phyloP scores from a whole-genome alignment of 2,329 filamentous ascomycete species.

The Fusarium succisae region DNA sequence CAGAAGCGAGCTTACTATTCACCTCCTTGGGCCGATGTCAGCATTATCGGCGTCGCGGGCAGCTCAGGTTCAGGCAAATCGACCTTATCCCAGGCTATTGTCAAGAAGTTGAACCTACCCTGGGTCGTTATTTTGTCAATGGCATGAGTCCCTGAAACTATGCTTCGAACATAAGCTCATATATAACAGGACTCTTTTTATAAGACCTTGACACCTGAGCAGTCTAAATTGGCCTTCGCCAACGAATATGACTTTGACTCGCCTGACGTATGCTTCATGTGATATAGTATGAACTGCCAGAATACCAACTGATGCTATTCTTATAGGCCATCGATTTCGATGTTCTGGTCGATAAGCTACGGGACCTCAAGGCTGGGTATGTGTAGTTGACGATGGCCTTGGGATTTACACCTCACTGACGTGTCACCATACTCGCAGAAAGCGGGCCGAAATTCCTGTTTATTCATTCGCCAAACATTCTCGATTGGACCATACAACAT shows the following conservation, averaged over 20 bases:
- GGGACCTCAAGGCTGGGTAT: conserved; percentile 92
- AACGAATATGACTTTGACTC: conserved; percentile 98
- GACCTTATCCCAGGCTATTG: conserved; percentile 90
- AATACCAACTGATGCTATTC: conserved; percentile 4
- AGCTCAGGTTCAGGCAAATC: conserved; percentile 96
- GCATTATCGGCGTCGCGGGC: conserved; percentile 95
- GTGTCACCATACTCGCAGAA: conserved; percentile 58
- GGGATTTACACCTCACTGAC: conserved; percentile 15
- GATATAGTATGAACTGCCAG: not conserved
- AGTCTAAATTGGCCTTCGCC: conserved; percentile 81
- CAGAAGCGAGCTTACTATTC: conserved; percentile 78
- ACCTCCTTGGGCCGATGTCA: conserved; percentile 95
- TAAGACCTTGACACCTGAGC: conserved; percentile 82
- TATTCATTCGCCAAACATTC: conserved; percentile 96
- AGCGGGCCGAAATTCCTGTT: conserved; percentile 88
- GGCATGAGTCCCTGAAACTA: conserved; percentile 60
- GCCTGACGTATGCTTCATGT: conserved; percentile 67
- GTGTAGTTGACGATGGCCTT: conserved; percentile 32
- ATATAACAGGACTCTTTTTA: conserved; percentile 90
- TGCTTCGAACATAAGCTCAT: conserved; percentile 33
- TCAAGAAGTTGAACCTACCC: conserved; percentile 87
- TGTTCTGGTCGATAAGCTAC: conserved; percentile 78
- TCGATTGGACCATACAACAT: conserved; percentile 79
- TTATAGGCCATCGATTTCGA: conserved; percentile 89
- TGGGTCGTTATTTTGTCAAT: conserved; percentile 99